phyloP scores from a whole-genome alignment of 805 yeast species.

The Candida ovalis region DNA sequence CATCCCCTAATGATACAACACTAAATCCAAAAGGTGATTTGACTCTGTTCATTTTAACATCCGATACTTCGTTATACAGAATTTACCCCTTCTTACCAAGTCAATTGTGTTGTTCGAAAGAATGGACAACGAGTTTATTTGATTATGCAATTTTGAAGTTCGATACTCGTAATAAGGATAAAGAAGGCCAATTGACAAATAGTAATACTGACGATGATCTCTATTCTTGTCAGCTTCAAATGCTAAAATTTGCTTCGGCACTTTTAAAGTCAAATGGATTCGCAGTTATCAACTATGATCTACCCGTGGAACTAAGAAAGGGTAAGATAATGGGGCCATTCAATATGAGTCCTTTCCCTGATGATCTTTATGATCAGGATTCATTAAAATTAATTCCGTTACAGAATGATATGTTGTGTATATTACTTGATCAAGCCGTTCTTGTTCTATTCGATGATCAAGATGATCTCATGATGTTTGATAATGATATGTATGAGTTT shows the following conservation, averaged over 20 bases:
- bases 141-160: constrained; percentile 22
- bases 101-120: constrained; percentile 34
- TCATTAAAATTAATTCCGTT: constrained; percentile 30
- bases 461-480: constrained; percentile 24
- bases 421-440: constrained; percentile 21
- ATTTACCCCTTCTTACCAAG: constrained; percentile 64
- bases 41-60: constrained; percentile 48
- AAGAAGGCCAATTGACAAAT: constrained; percentile 11
- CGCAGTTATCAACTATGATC: constrained; percentile 1
- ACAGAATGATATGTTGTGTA: constrained; percentile 22
- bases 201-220: constrained; percentile 12
- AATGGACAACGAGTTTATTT: constrained; percentile 27
- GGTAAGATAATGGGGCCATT: constrained; percentile 46
- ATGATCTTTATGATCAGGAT: constrained; percentile 43
- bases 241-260: constrained; percentile 24
- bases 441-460: constrained; percentile 20
- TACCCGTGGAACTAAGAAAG: constrained; percentile 18
- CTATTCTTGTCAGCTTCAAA: constrained; percentile 10
- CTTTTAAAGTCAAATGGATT: constrained; percentile 14
- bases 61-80: constrained; percentile 56
- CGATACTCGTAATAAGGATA: neutral
- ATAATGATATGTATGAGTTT: constrained; percentile 9
- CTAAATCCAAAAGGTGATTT: constrained; percentile 39
- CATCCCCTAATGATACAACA: constrained; percentile 18
- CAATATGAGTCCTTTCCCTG: constrained; percentile 51